Evolutionary conservation across 108 stramenopile species (phyloP), one percentile per base, ranked within the genome.

Genomic region (Skeletonema potamos): DNA sequence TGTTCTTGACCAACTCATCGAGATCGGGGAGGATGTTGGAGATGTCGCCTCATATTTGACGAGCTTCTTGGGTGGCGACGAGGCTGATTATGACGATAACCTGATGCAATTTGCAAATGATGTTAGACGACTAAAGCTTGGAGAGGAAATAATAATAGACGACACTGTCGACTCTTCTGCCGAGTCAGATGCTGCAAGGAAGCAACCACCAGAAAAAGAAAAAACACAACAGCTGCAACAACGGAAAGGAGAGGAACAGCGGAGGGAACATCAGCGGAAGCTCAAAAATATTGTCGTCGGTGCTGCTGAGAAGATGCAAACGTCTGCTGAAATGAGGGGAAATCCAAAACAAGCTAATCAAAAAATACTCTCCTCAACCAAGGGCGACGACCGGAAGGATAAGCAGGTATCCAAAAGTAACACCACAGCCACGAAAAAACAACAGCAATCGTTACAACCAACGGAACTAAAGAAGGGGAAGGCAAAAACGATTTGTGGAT

Each of bases 1-100:
- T 63, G 68, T 81, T 4, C 58, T 81, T 24, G 74, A 81, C 9
- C 70, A 76, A n/a, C 79, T 81, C 62, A 32, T 73, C 12, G 64
- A 63, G 3, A 81, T 81, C 24, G 68, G 29, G 24, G 79, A 81
- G 30, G 62, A 26, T 55, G 54, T 75, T 11, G 65, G 71, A 2
- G 79, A 81, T 36, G 58, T 77, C 4, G 20, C 34, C 0, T 74
- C 60, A 8, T 81, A 81, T 56, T 56, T 81, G 0, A 27, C 66
- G 27, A 72, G 63, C 44, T 77, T 81, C 33, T 57, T 81, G 6
- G 48, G 39, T 6, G 56, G 48, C 17, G 68, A 29, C 43, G 36
- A 37, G 30, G 58, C 3, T 34, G 41, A 37, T 24, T 26, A 37
- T 36, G 46, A 48, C 13, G 41, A 60, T 28, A 28, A 58, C 9